These are phyloP conservation scores for Amoeboaphelidium protococcarum DNA, from an alignment of 371 early-diverging fungal genomes.

Conservation along the genomic window DNA sequence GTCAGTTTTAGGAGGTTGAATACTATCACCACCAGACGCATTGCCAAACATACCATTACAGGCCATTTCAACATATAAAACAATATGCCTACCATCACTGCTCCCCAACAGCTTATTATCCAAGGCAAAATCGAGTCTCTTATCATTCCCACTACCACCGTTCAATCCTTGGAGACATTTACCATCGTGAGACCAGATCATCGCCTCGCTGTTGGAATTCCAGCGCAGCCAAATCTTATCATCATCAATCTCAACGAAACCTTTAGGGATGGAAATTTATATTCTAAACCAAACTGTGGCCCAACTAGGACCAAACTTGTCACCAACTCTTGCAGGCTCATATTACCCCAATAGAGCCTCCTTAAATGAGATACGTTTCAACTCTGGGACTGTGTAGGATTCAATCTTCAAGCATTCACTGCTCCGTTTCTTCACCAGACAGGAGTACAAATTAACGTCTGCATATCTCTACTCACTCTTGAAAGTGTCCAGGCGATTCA, in stretches of 20 bases:
- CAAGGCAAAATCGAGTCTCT: conserved; percentile 46
- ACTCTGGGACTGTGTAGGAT: conserved; percentile 48
- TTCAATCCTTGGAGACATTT: conserved; percentile 64
- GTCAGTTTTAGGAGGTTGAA: conserved; percentile 41
- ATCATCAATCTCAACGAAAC: conserved; percentile 28
- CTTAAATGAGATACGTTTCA: conserved; percentile 49
- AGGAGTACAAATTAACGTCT: conserved; percentile 27
- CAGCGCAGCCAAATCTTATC: conserved; percentile 42
- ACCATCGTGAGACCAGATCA: conserved; percentile 63
- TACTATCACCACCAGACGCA: conserved; percentile 22
- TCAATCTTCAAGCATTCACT: conserved; percentile 16
- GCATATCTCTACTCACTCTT: conserved; percentile 11
- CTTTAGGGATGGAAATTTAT: conserved; percentile 27
- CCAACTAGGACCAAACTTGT: conserved; percentile 37
- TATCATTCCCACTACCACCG: conserved; percentile 34
- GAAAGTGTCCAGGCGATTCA: conserved; percentile 25
- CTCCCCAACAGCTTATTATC: conserved; percentile 24
- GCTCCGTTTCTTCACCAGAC: conserved; percentile 11
- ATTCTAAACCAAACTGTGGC: conserved; percentile 13
- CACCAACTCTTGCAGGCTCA: conserved; percentile 30
- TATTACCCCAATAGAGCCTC: conserved; percentile 48
- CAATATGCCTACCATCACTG: conserved; percentile 29
- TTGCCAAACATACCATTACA: conserved; percentile 82
- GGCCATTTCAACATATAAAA: conserved; percentile 63
- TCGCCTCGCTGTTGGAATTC: conserved; percentile 58